A percentile compares a stretch with the other conserved stretches of the same genome.
phyloP scores from a whole-genome alignment of 1,284 basidiomycete species.

The Trichosporon sp. region DNA sequence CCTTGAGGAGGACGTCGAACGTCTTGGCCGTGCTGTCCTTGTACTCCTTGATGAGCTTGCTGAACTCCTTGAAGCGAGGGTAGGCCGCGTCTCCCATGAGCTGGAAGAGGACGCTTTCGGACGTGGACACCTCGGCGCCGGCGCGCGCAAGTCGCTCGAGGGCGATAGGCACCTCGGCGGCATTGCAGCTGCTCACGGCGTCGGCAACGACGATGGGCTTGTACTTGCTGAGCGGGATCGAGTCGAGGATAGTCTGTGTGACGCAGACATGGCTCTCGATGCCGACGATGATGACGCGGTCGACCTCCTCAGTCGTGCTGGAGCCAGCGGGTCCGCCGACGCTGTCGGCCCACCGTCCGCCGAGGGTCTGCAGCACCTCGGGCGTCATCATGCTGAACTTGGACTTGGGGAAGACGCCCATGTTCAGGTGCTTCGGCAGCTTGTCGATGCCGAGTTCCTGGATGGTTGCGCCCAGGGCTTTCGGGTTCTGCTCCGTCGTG shows the following conservation, averaged over 20 bases:
- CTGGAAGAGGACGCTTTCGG: constrained; percentile 79
- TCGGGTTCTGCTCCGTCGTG: constrained; percentile 76
- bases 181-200: constrained; percentile 78
- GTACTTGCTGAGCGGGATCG: constrained; percentile 9
- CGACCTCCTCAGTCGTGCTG: constrained; percentile 48
- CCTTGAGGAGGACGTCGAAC: constrained; percentile 37
- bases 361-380: constrained; percentile 64
- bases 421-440: constrained; percentile 50
- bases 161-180: constrained; percentile 58
- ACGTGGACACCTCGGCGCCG: constrained; percentile 76
- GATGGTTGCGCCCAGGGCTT: constrained; percentile 73
- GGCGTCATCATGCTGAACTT: constrained; percentile 80
- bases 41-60: constrained; percentile 73
- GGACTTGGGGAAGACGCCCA: constrained; percentile 69
- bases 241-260: constrained; percentile 73
- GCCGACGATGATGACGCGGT: constrained; percentile 74
- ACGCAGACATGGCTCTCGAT: constrained; percentile 93
- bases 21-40: constrained; percentile 64
- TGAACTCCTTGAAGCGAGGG: constrained; percentile 73
- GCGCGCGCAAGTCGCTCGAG: constrained; percentile 68
- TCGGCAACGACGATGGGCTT: constrained; percentile 71
- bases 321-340: background rate
- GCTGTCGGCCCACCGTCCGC: constrained; percentile 26
- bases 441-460: constrained; percentile 62
- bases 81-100: constrained; percentile 66